A percentile compares a stretch with the other conserved stretches of the same genome.
These are phyloP conservation scores for Eucalyptus dawsonii DNA, from an alignment of 345 rosid species.

Conservation along the genomic window DNA sequence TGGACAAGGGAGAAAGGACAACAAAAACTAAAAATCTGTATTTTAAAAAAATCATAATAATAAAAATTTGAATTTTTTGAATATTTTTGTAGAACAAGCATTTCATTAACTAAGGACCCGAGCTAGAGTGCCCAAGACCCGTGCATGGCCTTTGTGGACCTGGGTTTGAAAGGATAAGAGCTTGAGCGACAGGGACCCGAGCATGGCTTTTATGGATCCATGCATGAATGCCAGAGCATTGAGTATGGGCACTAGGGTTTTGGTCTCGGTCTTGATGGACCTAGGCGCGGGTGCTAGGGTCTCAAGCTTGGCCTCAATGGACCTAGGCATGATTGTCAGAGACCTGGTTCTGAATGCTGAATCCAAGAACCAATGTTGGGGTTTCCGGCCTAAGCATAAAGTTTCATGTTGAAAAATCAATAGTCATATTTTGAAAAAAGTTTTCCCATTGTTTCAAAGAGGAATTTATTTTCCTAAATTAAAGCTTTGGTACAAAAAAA, in stretches of 20 bases:
- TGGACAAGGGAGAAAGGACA: too few relatives aligned
- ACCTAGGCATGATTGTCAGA: background rate
- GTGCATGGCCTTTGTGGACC: background rate
- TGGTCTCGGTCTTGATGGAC: background rate
- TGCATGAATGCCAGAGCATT: background rate
- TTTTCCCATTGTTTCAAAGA: too few relatives aligned
- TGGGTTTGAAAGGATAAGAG: background rate
- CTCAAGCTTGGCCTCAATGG: too few relatives aligned
- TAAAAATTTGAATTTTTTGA: too few relatives aligned
- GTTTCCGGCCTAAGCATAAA: background rate
- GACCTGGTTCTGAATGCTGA: background rate
- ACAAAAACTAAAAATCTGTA: too few relatives aligned
- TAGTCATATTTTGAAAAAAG: background rate
- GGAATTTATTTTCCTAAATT: background rate
- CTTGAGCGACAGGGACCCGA: background rate
- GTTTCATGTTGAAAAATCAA: rapidly evolving
- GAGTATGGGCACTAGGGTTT: background rate
- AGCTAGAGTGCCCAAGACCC: background rate
- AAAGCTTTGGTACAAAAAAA: background rate
- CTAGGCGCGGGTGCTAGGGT: rapidly evolving
- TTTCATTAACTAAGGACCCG: background rate
- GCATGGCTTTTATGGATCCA: background rate
- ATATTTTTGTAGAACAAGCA: background rate
- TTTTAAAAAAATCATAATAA: too few relatives aligned
- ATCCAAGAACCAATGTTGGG: background rate